Evolutionary conservation across 2,329 filamentous ascomycete genomes (phyloP), one percentile per base, ranked within the genome.

Genomic region (Cladorrhinum sp.): DNA sequence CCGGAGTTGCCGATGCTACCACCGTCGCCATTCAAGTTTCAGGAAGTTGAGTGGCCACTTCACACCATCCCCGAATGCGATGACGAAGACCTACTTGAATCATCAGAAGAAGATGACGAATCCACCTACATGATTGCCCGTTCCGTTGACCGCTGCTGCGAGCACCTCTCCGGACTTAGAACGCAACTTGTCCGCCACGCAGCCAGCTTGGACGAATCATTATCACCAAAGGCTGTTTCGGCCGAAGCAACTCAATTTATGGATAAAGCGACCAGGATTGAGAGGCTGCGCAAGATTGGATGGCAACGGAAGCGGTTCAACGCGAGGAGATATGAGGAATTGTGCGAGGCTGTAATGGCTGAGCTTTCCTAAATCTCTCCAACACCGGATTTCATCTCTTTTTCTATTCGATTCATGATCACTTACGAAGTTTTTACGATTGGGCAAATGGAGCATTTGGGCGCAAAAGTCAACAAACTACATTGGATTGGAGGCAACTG

Each of bases 251-350:
- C 73, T 58, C 74, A 74, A 18, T 66, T 67, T 1, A 66, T 76
- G 18, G 80, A 83, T 33, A 72, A 83, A 2, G 74, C 76, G 61
- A 75, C 79, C 6, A 77, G 83, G 23, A 85, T 86, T 64, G 81
- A 83, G 71, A 76, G 79, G 9, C 72, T 86, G 10, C 78, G 82
- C 20, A 77, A 77, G n/a, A 76, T 68, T 55, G 82, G 82, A 2
- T 86, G 84, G 83, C 78, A 77, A 67, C 74, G 84, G 26, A 79
- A 79, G 65, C 78, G 83, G 21, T 86, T 86, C 65, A 80, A 86
- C 63, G 73, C 74, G 5, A 71, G 73, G 50, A 76, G 80, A 39
- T 86, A 86, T 67, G 79, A 83, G 68, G 76, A 76, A 20, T 73
- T 86, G 8, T 74, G 81, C 14, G 80, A 82, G 66, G 76, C 73